Conservation (phyloP, 768 basidiomycete genomes). For the Calocybe indica region DNA sequence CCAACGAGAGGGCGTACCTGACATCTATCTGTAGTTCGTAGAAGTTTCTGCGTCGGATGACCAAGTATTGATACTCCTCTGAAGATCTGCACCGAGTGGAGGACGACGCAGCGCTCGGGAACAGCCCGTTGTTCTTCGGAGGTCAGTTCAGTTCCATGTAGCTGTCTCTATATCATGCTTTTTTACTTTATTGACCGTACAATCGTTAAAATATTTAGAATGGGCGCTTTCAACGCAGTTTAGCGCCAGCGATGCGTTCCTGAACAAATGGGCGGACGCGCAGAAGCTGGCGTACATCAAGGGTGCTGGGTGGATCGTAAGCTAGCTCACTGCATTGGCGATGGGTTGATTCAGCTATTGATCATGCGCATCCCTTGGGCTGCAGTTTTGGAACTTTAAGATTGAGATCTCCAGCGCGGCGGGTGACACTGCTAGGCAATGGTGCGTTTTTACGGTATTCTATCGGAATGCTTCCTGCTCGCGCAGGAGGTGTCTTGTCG, state of each 20-base stretch:
- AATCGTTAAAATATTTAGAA: slow-evolving; percentile 28
- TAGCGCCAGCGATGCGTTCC: slow-evolving; percentile 44
- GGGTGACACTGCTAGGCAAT: neutral
- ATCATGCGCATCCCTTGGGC: too few species aligned
- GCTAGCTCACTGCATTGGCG: slow-evolving; percentile 7
- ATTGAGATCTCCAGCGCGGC: neutral
- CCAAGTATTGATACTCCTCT: neutral
- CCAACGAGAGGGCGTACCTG: slow-evolving; percentile 62
- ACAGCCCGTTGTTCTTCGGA: neutral
- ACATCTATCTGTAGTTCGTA: slow-evolving; percentile 62
- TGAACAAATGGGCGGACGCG: slow-evolving; percentile 54
- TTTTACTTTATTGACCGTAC: too few species aligned
- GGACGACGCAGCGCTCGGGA: slow-evolving; percentile 31
- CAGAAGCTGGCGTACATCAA: slow-evolving; percentile 52
- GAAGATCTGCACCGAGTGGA: slow-evolving; percentile 57
- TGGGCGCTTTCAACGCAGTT: slow-evolving; percentile 57
- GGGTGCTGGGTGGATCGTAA: slow-evolving; percentile 52
- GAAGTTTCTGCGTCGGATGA: neutral
- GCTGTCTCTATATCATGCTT: too few species aligned
- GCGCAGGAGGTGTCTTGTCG: too few species aligned
- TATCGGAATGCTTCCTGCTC: too few species aligned
- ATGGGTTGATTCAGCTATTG: too few species aligned
- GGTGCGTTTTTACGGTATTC: neutral
- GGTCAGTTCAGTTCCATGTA: neutral
- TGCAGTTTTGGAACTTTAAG: slow-evolving; percentile 2